Evolutionary conservation across 1,284 basidiomycete genomes (phyloP).

Genomic region (Ceratobasidium theobromae): DNA sequence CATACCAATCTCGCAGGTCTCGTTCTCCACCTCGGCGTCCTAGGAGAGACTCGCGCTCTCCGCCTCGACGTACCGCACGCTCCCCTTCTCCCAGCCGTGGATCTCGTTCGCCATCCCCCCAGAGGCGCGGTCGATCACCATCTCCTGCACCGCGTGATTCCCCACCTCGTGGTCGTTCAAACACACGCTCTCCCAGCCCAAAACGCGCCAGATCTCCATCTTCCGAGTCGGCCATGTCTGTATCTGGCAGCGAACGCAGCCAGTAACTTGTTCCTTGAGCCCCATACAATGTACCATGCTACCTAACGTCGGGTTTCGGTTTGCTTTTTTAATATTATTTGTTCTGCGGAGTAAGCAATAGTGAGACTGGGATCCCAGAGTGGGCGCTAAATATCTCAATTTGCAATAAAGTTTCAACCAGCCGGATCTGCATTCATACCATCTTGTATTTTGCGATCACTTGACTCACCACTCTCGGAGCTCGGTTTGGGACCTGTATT

Average conservation of each 20-base stretch:
- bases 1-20: slow-evolving; percentile 43
- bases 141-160: slow-evolving; percentile 13
- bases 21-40: slow-evolving; percentile 41
- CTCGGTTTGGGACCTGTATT: no score
- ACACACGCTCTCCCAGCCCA: slow-evolving; percentile 16
- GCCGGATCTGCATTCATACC: neutral
- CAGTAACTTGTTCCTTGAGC: neutral
- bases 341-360: neutral
- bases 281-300: neutral
- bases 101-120: slow-evolving; percentile 37
- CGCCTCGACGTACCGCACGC: slow-evolving; percentile 33
- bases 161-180: slow-evolving; percentile 15
- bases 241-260: slow-evolving; percentile 14
- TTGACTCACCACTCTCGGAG: slow-evolving; percentile 9
- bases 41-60: slow-evolving; percentile 41
- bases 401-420: slow-evolving; percentile 26
- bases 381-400: no score
- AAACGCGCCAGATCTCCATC: slow-evolving; percentile 9
- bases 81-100: slow-evolving; percentile 31
- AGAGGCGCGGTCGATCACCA: slow-evolving; percentile 33
- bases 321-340: slow-evolving; percentile 5
- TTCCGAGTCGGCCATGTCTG: slow-evolving; percentile 17
- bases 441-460: neutral
- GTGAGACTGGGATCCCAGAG: no score
- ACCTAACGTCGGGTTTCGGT: neutral